These are phyloP conservation scores for Nakataea oryzae DNA, from an alignment of 2,329 filamentous ascomycete genomes.

Conservation along the genomic window DNA sequence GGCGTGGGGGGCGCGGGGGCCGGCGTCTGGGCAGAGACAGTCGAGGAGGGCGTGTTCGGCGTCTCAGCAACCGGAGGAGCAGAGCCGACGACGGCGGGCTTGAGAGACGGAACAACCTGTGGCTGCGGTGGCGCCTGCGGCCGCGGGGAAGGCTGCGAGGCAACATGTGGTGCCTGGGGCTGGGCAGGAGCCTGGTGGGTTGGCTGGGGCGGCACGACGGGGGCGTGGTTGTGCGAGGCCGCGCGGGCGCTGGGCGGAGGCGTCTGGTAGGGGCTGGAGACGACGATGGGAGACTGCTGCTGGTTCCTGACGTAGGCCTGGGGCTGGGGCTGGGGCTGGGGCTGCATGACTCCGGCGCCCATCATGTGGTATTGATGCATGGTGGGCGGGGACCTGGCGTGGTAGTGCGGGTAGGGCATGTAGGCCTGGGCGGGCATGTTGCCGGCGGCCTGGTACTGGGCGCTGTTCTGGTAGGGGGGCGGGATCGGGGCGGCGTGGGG, in stretches of 20 bases:
- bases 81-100: background rate
- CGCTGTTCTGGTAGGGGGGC: conserved; percentile 45
- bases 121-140: background rate
- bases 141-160: background rate
- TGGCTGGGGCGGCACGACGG: conserved; percentile 1
- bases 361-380: conserved; percentile 46
- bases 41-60: conserved; percentile 43
- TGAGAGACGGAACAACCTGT: background rate
- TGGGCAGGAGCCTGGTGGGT: background rate
- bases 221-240: conserved; percentile 4
- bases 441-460: conserved; percentile 5
- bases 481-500: conserved; percentile 34
- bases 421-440: conserved; percentile 28
- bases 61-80: conserved; percentile 5
- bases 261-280: conserved; percentile 47
- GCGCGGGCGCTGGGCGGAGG: conserved; percentile 30
- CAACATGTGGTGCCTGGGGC: background rate
- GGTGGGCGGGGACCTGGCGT: conserved; percentile 37
- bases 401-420: conserved; percentile 34
- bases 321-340: conserved; percentile 19
- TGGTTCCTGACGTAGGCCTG: conserved; percentile 36
- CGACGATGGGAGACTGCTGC: conserved; percentile 34
- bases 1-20: conserved; percentile 28
- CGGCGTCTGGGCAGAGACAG: conserved; percentile 29
- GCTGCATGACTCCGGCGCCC: conserved; percentile 27